These are phyloP conservation scores for Chenopodium formosanum DNA, from an alignment of 148 eudicot species.

Conservation along the genomic window DNA sequence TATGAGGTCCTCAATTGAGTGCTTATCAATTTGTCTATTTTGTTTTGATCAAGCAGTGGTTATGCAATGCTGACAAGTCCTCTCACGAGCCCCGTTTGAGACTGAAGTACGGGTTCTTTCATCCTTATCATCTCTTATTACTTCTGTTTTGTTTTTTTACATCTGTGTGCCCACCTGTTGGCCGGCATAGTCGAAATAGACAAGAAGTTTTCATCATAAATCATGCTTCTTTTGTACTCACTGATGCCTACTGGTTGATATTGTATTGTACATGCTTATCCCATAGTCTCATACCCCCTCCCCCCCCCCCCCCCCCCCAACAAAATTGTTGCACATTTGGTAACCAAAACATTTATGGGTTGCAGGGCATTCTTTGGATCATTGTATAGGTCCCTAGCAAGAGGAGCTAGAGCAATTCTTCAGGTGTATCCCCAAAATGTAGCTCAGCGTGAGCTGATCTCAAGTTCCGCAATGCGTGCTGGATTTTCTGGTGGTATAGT, in stretches of 20 bases:
- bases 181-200: neutral
- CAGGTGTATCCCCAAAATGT: conserved; percentile 87
- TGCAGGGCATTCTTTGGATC: conserved; percentile 94
- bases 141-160: neutral
- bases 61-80: conserved; percentile 97
- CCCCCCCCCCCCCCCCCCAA: neutral
- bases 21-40: conserved; percentile 20
- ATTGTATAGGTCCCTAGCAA: conserved; percentile 68
- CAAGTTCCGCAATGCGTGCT: conserved; percentile 83
- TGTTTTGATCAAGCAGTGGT: conserved; percentile 60
- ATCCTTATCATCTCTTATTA: neutral
- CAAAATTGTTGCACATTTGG: neutral
- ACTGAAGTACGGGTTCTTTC: conserved; percentile 63
- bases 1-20: neutral
- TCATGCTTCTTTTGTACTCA: neutral
- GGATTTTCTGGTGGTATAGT: conserved; percentile 98
- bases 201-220: neutral
- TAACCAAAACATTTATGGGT: neutral
- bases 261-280: neutral
- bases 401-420: conserved; percentile 93
- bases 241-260: neutral
- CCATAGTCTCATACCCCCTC: neutral
- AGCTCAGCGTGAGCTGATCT: conserved; percentile 81
- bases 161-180: neutral
- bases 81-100: conserved; percentile 91